phyloP scores from a whole-genome alignment of 805 yeast genomes.

The Zygoascus biomembranicola region DNA sequence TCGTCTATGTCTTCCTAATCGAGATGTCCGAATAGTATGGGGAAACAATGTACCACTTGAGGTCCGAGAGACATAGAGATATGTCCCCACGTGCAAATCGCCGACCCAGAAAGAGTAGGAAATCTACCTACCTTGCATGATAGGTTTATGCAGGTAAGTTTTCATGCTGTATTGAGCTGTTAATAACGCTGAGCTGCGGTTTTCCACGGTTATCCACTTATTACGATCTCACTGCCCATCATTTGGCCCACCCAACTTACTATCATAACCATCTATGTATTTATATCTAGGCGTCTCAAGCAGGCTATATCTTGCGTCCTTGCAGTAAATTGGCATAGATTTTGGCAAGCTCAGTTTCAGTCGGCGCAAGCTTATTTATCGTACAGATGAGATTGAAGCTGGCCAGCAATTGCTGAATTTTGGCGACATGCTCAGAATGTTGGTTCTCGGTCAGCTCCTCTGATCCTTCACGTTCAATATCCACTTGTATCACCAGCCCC shows the following conservation, averaged over 20 bases:
- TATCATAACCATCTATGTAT: background rate
- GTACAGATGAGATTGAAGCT: background rate
- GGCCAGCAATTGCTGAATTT: constrained; percentile 1
- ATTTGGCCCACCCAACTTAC: background rate
- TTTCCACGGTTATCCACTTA: no score
- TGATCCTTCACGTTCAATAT: constrained; percentile 22
- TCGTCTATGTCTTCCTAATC: no score
- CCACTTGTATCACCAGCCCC: constrained; percentile 59
- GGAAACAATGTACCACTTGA: no score
- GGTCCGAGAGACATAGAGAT: no score
- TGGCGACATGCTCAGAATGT: background rate
- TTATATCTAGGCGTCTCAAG: background rate
- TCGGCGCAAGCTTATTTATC: background rate
- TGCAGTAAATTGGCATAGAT: background rate
- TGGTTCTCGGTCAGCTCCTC: background rate
- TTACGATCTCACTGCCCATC: no score
- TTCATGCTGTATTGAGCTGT: no score
- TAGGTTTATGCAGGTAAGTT: no score
- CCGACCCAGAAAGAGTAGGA: no score
- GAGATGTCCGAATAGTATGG: no score
- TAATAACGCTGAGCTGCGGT: no score
- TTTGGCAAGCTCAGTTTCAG: constrained; percentile 1
- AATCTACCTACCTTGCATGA: no score
- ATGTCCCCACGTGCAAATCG: no score
- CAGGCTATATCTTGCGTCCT: background rate